phyloP scores from a whole-genome alignment of 2,329 filamentous ascomycete genomes.

The Cladophialophora chaetospira region DNA sequence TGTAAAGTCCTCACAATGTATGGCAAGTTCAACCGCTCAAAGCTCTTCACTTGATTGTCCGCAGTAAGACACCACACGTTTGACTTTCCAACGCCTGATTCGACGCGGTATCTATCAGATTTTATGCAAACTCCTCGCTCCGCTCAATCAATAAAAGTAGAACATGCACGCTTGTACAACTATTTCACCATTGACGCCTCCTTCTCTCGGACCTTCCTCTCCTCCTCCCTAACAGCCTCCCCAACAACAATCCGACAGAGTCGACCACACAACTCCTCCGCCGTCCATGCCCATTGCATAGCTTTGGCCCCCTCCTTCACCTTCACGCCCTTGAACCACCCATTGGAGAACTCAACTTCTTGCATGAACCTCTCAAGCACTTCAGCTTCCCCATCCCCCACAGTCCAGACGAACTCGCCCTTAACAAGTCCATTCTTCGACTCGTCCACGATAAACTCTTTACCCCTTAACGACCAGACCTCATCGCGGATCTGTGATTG shows the following conservation, averaged over 20 bases:
- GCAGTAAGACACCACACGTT: too few relatives aligned
- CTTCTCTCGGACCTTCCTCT: conserved; percentile 35
- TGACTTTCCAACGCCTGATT: too few relatives aligned
- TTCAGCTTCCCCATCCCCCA: conserved; percentile 24
- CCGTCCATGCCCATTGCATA: conserved; percentile 42
- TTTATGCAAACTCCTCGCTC: too few relatives aligned
- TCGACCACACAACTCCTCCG: conserved; percentile 46
- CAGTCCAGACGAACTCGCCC: conserved; percentile 26
- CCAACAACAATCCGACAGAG: conserved; percentile 52
- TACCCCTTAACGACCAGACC: conserved; percentile 16
- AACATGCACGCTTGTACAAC: too few relatives aligned
- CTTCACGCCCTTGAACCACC: conserved; percentile 5
- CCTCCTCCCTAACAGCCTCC: conserved; percentile 48
- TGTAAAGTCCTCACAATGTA: too few relatives aligned
- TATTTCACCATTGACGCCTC: conserved; percentile 18
- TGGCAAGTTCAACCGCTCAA: too few relatives aligned
- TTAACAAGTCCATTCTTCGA: conserved; percentile 19
- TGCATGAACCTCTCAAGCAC: conserved; percentile 37
- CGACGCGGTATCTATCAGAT: too few relatives aligned
- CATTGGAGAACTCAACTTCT: conserved; percentile 28
- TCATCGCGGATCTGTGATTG: conserved; percentile 22
- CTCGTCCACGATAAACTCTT: conserved; percentile 68
- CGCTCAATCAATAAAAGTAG: too few relatives aligned
- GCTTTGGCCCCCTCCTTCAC: conserved; percentile 2
- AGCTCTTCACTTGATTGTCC: too few relatives aligned